phyloP scores from a whole-genome alignment of 768 basidiomycete genomes.

The Suillus fuscotomentosus region DNA sequence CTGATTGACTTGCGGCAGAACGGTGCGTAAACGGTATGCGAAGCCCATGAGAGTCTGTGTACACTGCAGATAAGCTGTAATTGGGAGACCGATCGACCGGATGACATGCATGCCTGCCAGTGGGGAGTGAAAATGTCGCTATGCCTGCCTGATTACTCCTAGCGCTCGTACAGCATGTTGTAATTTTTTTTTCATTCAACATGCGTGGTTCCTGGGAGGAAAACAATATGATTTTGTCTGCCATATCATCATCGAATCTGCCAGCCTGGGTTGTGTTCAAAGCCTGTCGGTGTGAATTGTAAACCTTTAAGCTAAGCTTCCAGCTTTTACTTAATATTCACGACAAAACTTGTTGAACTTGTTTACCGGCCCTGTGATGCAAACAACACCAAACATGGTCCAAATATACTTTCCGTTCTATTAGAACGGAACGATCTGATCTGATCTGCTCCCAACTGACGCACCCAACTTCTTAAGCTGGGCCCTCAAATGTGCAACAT shows the following conservation, averaged over 20 bases:
- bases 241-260: not conserved
- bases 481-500: conserved; percentile 57
- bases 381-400: not conserved
- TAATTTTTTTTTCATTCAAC: not conserved
- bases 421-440: conserved; percentile 42
- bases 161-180: not conserved
- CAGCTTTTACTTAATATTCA: too few species aligned
- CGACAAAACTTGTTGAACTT: not conserved
- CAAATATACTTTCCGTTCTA: not conserved
- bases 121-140: not conserved
- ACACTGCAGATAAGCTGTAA: not conserved
- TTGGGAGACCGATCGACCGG: not conserved
- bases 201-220: not conserved
- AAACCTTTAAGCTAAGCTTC: not conserved
- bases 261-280: not conserved
- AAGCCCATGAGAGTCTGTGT: not conserved
- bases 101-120: not conserved
- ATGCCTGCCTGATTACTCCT: not conserved
- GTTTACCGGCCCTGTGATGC: not conserved
- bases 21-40: not conserved
- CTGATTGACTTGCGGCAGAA: not conserved
- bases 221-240: not conserved
- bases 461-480: conserved; percentile 23
- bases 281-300: not conserved
- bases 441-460: conserved; percentile 7